Conservation (phyloP, 495 filamentous ascomycete species). For the Xylaria grammica region DNA sequence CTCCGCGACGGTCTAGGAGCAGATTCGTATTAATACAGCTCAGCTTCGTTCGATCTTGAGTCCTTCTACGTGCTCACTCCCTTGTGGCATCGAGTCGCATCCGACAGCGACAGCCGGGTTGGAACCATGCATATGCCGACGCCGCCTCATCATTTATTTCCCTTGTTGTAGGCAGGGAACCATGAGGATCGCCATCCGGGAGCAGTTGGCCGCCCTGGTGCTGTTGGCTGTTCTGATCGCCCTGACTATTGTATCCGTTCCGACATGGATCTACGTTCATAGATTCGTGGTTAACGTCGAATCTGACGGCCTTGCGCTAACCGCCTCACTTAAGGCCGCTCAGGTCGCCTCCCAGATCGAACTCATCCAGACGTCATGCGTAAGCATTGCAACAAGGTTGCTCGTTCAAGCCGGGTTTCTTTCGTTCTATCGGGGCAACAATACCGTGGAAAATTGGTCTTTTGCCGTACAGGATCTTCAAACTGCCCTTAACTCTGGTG, state of each 20-base stretch:
- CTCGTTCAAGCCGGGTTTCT: slow-evolving; percentile 66
- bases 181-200: slow-evolving; percentile 83
- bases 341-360: slow-evolving; percentile 77
- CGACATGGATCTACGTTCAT: slow-evolving; percentile 74
- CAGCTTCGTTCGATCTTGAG: neutral
- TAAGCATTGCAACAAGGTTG: slow-evolving; percentile 69
- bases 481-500: slow-evolving; percentile 62
- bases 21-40: neutral
- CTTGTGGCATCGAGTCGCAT: slow-evolving; percentile 12
- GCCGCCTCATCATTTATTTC: slow-evolving; percentile 27
- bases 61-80: neutral
- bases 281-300: slow-evolving; percentile 70
- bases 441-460: slow-evolving; percentile 59
- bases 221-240: slow-evolving; percentile 70
- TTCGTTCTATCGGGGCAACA: slow-evolving; percentile 63
- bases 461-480: slow-evolving; percentile 61
- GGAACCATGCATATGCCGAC: slow-evolving; percentile 30
- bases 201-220: slow-evolving; percentile 79
- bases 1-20: neutral
- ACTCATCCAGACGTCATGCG: slow-evolving; percentile 71
- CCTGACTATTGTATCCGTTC: slow-evolving; percentile 59
- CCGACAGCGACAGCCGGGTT: slow-evolving; percentile 1
- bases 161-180: slow-evolving; percentile 47
- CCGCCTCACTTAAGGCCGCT: slow-evolving; percentile 83
- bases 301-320: slow-evolving; percentile 67